phyloP scores from a whole-genome alignment of 306 rosid genomes.

The Elaeagnus macrophylla region DNA sequence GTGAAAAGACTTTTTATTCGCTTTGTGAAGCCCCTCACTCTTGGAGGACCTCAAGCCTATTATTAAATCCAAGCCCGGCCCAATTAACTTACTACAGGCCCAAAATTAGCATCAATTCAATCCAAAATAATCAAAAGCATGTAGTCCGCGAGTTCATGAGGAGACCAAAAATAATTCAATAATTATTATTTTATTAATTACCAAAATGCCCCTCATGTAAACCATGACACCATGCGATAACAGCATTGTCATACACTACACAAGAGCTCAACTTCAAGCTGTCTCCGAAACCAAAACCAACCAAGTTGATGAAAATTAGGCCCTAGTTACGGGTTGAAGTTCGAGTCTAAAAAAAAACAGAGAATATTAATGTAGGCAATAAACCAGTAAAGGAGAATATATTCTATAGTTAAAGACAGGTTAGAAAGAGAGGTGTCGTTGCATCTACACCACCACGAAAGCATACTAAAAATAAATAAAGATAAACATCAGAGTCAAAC shows the following conservation, averaged over 20 bases:
- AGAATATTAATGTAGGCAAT: background rate
- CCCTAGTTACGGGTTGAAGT: background rate
- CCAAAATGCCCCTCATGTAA: background rate
- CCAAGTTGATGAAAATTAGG: constrained; percentile 21
- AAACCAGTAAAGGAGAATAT: constrained; percentile 51
- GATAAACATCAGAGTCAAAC: too few species aligned
- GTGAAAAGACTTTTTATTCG: too few species aligned
- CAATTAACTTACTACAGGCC: background rate
- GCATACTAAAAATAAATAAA: too few species aligned
- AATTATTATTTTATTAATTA: too few species aligned
- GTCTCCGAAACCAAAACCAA: constrained; percentile 15
- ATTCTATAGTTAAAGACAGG: constrained; percentile 50
- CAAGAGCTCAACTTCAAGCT: constrained; percentile 62
- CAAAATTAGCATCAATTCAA: too few species aligned
- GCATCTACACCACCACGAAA: too few species aligned
- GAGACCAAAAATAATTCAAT: too few species aligned
- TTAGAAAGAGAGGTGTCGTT: constrained; percentile 59
- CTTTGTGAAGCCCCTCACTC: constrained; percentile 24
- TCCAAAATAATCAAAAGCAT: too few species aligned
- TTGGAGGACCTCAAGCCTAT: constrained; percentile 56
- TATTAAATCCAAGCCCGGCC: background rate
- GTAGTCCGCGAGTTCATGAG: too few species aligned
- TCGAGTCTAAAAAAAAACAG: background rate
- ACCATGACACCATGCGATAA: background rate
- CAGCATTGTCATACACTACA: constrained; percentile 34